These are phyloP conservation scores for Eudorina sp. DNA, from an alignment of 139 green algal genomes.

Conservation along the genomic window DNA sequence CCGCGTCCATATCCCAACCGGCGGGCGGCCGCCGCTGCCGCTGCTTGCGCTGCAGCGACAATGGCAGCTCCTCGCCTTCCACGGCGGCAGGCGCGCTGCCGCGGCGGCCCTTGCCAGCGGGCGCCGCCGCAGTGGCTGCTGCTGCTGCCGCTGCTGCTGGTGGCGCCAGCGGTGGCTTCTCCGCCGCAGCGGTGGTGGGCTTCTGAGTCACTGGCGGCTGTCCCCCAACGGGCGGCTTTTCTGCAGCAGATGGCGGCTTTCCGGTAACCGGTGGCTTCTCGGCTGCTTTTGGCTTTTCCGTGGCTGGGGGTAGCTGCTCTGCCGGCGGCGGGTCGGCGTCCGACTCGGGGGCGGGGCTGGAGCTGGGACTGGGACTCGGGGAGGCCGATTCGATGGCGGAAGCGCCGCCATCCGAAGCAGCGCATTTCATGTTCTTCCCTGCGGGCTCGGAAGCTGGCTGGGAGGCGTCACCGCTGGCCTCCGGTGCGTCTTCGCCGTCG, in stretches of 20 bases:
- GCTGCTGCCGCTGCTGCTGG: background rate
- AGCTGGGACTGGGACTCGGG: background rate
- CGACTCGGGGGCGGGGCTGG: background rate
- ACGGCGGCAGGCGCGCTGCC: background rate
- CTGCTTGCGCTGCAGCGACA: conserved; percentile 43
- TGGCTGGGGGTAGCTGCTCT: too few relatives aligned
- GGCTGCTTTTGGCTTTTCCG: too few relatives aligned
- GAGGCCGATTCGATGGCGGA: background rate
- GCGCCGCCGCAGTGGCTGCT: background rate
- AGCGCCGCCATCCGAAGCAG: too few relatives aligned
- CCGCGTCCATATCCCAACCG: conserved; percentile 17
- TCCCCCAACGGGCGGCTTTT: too few relatives aligned
- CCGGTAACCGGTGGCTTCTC: too few relatives aligned
- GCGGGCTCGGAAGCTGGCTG: background rate
- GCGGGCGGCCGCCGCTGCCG: conserved; percentile 17
- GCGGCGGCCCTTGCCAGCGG: background rate
- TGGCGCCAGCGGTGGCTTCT: background rate
- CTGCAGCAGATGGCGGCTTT: too few relatives aligned
- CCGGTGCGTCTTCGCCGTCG: background rate
- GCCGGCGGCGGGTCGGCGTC: too few relatives aligned
- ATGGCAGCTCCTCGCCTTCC: background rate
- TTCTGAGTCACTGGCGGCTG: too few relatives aligned
- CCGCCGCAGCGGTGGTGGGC: too few relatives aligned
- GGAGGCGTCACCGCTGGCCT: background rate
- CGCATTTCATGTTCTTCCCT: too few relatives aligned